Base-by-base conservation (phyloP, 2,329 filamentous ascomycete genomes). In the Lachnellula occidentalis region DNA sequence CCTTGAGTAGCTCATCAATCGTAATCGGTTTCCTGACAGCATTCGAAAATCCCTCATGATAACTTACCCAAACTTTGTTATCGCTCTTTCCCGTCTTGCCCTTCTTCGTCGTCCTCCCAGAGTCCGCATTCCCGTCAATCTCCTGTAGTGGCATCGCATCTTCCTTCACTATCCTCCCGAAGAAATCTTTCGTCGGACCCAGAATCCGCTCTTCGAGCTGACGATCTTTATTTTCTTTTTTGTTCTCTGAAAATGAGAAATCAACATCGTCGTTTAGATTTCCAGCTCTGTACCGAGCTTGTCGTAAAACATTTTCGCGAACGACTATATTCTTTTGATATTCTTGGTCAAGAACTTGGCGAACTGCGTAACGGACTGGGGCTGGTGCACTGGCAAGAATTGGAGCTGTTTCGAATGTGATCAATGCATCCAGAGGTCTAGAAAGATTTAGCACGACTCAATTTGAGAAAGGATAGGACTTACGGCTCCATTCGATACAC, bases 401-500 rank as follows among this genome's bases (percentile, higher is more conserved):
- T 4, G 82, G 74, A 2, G 79, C 81, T 0, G 90, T 90, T 62
- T 89, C 85, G 63, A 89, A 97, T 0, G 80, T 79, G 1, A 87
- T 79, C 0, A 97, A 78, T 8, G 80, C 77, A 70, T 99, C 94
- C n/a, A 99, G 78, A 1, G 83, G 77, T 53, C 78, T 81, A 57
- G 34, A 36, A 42, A 4, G 4, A 24, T 24, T 62, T 54, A 63
- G 49, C 22, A 37, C 27, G 15, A 34, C 43, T 39, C 21, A 54
- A 34, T 50, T 54, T 22, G 24, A 37, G 17, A 17, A 17, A 14
- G 39, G 19, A 31, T 34, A 24, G 21, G 24, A 85, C 87, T 78
- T 75, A 92, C 80, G 94, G 94, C 67, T 97, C 92, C 89, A 99
- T 92, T 51, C 94, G 84, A 71, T 95, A 97, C 8, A 95, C 86